A percentile compares a stretch with the other conserved stretches of the same genome.
Evolutionary conservation across 352 stramenopile genomes (phyloP).

Genomic region (Albugo candida): DNA sequence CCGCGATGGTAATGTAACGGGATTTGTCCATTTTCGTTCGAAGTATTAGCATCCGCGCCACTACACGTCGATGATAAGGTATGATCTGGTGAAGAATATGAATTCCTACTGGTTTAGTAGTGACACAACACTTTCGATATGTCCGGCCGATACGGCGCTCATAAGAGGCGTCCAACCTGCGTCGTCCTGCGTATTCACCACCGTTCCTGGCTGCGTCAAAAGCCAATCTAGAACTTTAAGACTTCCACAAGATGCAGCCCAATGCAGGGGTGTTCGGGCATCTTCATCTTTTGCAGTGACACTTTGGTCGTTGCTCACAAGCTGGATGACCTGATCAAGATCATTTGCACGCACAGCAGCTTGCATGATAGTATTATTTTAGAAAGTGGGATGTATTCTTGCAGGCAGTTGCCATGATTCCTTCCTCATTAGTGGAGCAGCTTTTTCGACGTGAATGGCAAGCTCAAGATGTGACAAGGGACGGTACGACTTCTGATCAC

Average conservation of each 20-base stretch:
- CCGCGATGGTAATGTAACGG: constrained; percentile 58
- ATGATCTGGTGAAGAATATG: neutral
- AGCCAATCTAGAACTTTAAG: constrained; percentile 42
- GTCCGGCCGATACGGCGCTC: constrained; percentile 42
- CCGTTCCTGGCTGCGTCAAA: constrained; percentile 14
- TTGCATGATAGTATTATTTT: no score
- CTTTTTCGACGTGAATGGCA: constrained; percentile 48
- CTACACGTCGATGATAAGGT: constrained; percentile 6
- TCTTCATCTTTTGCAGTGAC: constrained; percentile 31
- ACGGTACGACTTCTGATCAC: neutral
- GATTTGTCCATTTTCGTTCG: constrained; percentile 53
- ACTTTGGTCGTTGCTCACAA: no score
- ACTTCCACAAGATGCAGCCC: constrained; percentile 24
- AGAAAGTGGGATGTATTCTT: no score
- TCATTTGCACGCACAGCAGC: no score
- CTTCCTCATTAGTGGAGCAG: constrained; percentile 28
- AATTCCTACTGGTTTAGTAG: constrained; percentile 29
- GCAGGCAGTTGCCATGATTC: no score
- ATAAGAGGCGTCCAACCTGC: constrained; percentile 57
- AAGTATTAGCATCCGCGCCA: constrained; percentile 36
- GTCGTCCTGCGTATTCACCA: constrained; percentile 47
- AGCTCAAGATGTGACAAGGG: neutral
- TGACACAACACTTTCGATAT: constrained; percentile 27
- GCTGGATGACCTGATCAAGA: no score
- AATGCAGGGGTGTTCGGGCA: constrained; percentile 50